Evolutionary conservation across 2,329 filamentous ascomycete genomes (phyloP), one percentile per base, ranked within the genome.

Genomic region (Microcyclosporella mali): DNA sequence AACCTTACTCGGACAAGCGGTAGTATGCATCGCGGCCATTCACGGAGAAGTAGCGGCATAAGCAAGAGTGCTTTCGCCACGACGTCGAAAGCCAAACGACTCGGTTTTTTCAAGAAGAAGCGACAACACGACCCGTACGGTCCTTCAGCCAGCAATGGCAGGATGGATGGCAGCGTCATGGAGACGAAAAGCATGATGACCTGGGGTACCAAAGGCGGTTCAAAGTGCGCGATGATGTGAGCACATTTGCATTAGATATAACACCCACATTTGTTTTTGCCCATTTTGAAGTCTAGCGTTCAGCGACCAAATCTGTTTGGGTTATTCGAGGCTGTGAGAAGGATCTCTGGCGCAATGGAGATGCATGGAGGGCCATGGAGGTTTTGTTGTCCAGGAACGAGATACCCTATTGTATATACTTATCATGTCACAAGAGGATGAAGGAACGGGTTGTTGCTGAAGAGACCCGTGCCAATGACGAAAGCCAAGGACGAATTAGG

Each of bases 161-260:
- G 37, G 36, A 25, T 27, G 39, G 31, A 7, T 27, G 39, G 37
- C 17, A 40, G 46, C 17, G 25, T 55, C 19, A 41, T 53, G 46
- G 56, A 56, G 33, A 56, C 49, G 38, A 56, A 50, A 47, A 57
- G 53, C 36, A 49, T 53, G 48, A 34, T 52, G 14, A 55, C 55
- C 28, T 47, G 45, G 48, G 41, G 41, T 45, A 52, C 46, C 6
- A 51, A 41, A 29, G 15, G 44, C 7, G 53, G 53, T 15, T 35
- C 32, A 4, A 57, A 50, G 30, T 57, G 55, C 47, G 31, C 21
- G 19, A 31, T 56, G n/a, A 57, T 57, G 55, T 57, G 43, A 54
- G 28, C n/a, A 35, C 11, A 15, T 30, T n/a, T 32, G 27, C 27
- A 32, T 17, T 3, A 6, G 15, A 34, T 34, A 6, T 32, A 32